Evolutionary conservation across 441 rosid species (phyloP).

Genomic region (Populus hybrid): DNA sequence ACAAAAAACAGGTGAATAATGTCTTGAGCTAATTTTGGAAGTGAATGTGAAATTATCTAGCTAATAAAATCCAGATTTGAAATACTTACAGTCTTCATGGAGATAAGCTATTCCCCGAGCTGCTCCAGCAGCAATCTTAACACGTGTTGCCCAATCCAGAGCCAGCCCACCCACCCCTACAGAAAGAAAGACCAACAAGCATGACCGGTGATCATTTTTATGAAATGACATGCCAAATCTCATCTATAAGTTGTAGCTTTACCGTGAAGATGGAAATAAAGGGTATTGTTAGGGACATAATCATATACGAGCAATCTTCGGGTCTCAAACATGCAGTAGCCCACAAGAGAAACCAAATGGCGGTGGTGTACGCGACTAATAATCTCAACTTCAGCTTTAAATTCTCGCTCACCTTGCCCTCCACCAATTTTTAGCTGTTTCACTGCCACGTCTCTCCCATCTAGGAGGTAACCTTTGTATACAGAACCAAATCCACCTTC

Average conservation of each 20-base stretch:
- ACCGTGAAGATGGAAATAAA: slow-evolving; percentile 92
- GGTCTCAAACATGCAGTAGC: slow-evolving; percentile 76
- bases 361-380: slow-evolving; percentile 92
- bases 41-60: slow-evolving; percentile 6
- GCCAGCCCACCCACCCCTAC: slow-evolving; percentile 58
- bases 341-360: slow-evolving; percentile 86
- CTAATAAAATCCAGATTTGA: slow-evolving; percentile 8
- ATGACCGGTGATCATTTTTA: background rate
- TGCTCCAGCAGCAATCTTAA: slow-evolving; percentile 84
- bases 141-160: slow-evolving; percentile 71
- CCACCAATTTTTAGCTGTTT: slow-evolving; percentile 80
- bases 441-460: slow-evolving; percentile 80
- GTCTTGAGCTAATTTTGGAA: background rate
- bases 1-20: background rate
- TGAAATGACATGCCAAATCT: slow-evolving; percentile 15
- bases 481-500: slow-evolving; percentile 94
- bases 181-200: slow-evolving; percentile 13
- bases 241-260: slow-evolving; percentile 18
- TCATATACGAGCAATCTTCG: slow-evolving; percentile 76
- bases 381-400: slow-evolving; percentile 88
- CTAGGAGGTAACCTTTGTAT: slow-evolving; percentile 68
- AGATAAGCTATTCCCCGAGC: slow-evolving; percentile 97
- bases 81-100: slow-evolving; percentile 89
- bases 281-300: slow-evolving; percentile 77
- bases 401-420: slow-evolving; percentile 93